phyloP scores from a whole-genome alignment of 192 early-diverging fungal genomes.

The Backusella australiensis region DNA sequence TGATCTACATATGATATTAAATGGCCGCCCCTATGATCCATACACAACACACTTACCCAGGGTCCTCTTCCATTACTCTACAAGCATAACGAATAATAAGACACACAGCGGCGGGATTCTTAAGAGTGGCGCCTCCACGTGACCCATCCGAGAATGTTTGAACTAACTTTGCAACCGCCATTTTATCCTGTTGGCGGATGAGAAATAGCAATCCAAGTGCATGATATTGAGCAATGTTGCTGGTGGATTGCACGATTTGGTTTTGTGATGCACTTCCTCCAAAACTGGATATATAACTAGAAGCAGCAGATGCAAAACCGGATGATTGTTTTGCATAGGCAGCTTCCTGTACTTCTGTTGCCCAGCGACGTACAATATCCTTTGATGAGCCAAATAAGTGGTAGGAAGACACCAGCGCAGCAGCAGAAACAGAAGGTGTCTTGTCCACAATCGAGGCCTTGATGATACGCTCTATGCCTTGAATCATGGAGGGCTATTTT shows the following conservation, averaged over 20 bases:
- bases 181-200: slow-evolving; percentile 94
- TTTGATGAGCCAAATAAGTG: slow-evolving; percentile 84
- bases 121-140: slow-evolving; percentile 50
- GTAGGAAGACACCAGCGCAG: slow-evolving; percentile 88
- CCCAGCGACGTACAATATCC: slow-evolving; percentile 95
- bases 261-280: slow-evolving; percentile 39
- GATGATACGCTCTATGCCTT: slow-evolving; percentile 92
- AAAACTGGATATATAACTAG: slow-evolving; percentile 54
- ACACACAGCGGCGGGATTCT: slow-evolving; percentile 87
- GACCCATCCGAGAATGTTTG: slow-evolving; percentile 74
- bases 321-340: slow-evolving; percentile 76
- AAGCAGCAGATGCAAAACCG: slow-evolving; percentile 40
- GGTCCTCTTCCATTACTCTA: slow-evolving; percentile 81
- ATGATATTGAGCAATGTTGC: slow-evolving; percentile 96
- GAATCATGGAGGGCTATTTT: slow-evolving; percentile 84
- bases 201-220: slow-evolving; percentile 94
- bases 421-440: slow-evolving; percentile 82
- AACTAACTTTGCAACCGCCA: slow-evolving; percentile 97
- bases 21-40: neutral
- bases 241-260: slow-evolving; percentile 56
- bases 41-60: slow-evolving; percentile 40
- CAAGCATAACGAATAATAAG: slow-evolving; percentile 91
- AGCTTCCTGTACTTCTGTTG: slow-evolving; percentile 95
- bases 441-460: slow-evolving; percentile 98
- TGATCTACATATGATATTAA: slow-evolving; percentile 28